Evolutionary conservation across 805 yeast species (phyloP), one percentile per base, ranked within the genome.

Genomic region (Candida easanensis): DNA sequence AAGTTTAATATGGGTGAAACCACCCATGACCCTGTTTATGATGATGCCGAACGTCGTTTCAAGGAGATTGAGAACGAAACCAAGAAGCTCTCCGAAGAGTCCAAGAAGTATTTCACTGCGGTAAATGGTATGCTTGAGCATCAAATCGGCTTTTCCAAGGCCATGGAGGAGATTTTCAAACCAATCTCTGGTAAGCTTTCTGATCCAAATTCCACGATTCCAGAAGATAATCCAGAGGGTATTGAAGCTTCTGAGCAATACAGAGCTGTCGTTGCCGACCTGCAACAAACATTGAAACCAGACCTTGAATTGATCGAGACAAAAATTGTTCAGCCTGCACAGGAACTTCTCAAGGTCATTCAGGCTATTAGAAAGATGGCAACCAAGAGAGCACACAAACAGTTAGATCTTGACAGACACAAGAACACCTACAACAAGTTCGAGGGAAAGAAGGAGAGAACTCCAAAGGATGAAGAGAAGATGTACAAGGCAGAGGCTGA

Each of bases 171-270:
- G 61, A 85, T 93, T 47, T 93, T 89, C 70, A 88, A 91, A 66
- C 99, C 99, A 1, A 93, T 93, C 48, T 82, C 93, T 43, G 99
- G 99, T 33, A 81, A 89, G 49, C 71, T 86, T 61, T 81, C 93
- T 14, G 98, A 93, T 62, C 97, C 97, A 7, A 86, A 82, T 59
- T 79, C 93, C 7, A 65, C 88, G 2, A 76, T 80, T 36, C 90
- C 90, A 0, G 99, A 93, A 62, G 97, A 95, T 54, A 90, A 90
- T 60, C 97, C 97, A 4, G 95, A 93, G 41, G 99, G 98, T 54
- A 88, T 93, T 52, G 82, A 85, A 58, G 99, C 99, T 1, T 80
- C 95, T 57, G 96, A 86, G 60, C 95, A 85, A 62, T 93, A 90
- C 66, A 74, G 95, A 45, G 95, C 77, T 33, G 84, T 89, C 43